Evolutionary conservation across 257 asterid species (phyloP), one percentile per base, ranked within the genome.

Genomic region (Solanum dulcamara): DNA sequence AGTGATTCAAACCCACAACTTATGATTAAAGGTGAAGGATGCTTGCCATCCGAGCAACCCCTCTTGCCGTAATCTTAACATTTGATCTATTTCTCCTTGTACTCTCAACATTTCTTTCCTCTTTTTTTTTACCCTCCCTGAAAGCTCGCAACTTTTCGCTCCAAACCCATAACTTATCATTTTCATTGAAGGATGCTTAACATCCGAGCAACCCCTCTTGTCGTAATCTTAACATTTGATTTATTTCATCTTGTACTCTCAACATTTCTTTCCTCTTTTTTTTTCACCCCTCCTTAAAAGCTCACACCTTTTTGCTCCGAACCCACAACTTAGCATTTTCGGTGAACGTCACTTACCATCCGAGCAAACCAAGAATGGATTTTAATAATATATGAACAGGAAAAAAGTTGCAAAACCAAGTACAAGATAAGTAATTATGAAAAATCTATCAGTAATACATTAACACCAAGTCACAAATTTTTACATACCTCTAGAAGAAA

Each of bases 401-500:
- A 59, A 59, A 59, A 11, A 59, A 59, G 32, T 10, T 57, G 7
- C 66, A n/a, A 22, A 10, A n/a, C 66, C 66, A 57, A 57, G 32
- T 2, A 10, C 30, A 57, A n/a, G 12, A n/a, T n/a, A 57, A 57
- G 30, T n/a, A 7, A 57, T 1, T 55, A 55, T 0, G 14, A n/a
- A 10, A 57, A 57, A 57, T 57, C n/a, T 57, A 57, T 59, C 68
- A 59, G 68, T 59, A 59, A 24, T 24, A 59, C 17, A 24, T 4
- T 1, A n/a, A 60, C 37, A 32, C 55, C 59, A 67, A 86, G 35
- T 38, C 12, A 53, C 50, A 67, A 51, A 48, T 4, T 57, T 81
- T 59, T 83, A 50, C 79, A 77, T 85, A 94, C 98, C 96, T 93
- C 88, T 91, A 12, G 97, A 83, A 55, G 98, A 89, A 88, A 90